These are phyloP conservation scores for Gaeumannomyces sp. DNA, from an alignment of 2,329 filamentous ascomycete species.

Conservation along the genomic window DNA sequence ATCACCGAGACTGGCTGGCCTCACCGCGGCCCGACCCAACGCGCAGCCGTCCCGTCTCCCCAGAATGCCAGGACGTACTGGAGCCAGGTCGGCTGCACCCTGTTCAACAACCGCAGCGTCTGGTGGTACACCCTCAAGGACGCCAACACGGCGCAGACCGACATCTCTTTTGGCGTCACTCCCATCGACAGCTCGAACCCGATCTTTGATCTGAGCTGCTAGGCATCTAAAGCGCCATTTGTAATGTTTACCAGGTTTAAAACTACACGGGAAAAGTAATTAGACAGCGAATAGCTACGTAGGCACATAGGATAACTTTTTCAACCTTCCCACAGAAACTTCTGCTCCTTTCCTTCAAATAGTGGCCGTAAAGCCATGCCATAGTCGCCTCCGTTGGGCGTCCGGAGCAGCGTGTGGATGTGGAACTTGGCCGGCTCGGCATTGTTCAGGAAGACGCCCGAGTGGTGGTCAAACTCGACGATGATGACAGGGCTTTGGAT, in stretches of 20 bases:
- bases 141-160: slow-evolving; percentile 49
- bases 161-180: slow-evolving; percentile 65
- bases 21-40: slow-evolving; percentile 54
- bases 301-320: too few species aligned
- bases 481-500: slow-evolving; percentile 71
- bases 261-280: too few species aligned
- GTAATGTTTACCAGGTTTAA: too few species aligned
- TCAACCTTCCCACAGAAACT: slow-evolving; percentile 35
- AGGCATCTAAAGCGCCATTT: background rate
- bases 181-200: background rate
- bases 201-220: background rate
- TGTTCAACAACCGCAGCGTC: slow-evolving; percentile 58
- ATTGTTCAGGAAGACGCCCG: slow-evolving; percentile 70
- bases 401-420: slow-evolving; percentile 66
- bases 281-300: too few species aligned
- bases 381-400: slow-evolving; percentile 72
- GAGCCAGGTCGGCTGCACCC: slow-evolving; percentile 68
- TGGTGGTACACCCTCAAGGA: slow-evolving; percentile 80
- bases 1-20: slow-evolving; percentile 89
- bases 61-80: slow-evolving; percentile 75
- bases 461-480: slow-evolving; percentile 75
- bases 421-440: slow-evolving; percentile 70
- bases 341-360: slow-evolving; percentile 30
- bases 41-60: slow-evolving; percentile 54
- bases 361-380: slow-evolving; percentile 46